Evolutionary conservation across 1,284 basidiomycete species (phyloP).

Genomic region (Erythrobasidium hasegawianum): DNA sequence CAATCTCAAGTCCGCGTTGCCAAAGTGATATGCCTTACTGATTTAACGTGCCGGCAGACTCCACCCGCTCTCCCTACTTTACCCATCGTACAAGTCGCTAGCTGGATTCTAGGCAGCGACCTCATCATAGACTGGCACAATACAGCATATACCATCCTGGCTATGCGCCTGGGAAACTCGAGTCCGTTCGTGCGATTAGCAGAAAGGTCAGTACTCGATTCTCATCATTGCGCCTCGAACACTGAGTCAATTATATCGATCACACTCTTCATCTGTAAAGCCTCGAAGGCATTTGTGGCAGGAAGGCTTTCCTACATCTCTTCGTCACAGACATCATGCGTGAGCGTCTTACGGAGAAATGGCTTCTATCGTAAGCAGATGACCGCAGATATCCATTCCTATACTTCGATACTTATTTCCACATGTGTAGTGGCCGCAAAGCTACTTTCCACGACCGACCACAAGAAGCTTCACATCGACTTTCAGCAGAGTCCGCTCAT

Average conservation of each 20-base stretch:
- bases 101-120: constrained; percentile 63
- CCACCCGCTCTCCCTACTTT: constrained; percentile 95
- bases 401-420: neutral
- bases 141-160: constrained; percentile 88
- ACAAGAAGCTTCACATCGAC: constrained; percentile 66
- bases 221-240: too few species aligned
- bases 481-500: neutral
- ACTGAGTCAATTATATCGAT: too few species aligned
- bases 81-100: constrained; percentile 72
- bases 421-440: constrained; percentile 67
- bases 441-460: constrained; percentile 82
- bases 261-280: too few species aligned
- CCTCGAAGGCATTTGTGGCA: constrained; percentile 75
- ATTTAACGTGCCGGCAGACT: too few species aligned
- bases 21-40: too few species aligned
- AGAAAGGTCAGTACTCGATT: too few species aligned
- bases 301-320: constrained; percentile 76
- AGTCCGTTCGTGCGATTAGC: constrained; percentile 72
- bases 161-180: constrained; percentile 65
- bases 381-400: neutral
- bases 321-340: constrained; percentile 91
- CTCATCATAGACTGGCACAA: constrained; percentile 99
- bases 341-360: constrained; percentile 64
- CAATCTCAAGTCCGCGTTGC: too few species aligned
- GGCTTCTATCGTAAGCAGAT: constrained; percentile 68